Percentiles rank a stretch among this genome's conserved stretches.
phyloP scores from a whole-genome alignment of 2,329 filamentous ascomycete genomes.

The Tolypocladium sp. region DNA sequence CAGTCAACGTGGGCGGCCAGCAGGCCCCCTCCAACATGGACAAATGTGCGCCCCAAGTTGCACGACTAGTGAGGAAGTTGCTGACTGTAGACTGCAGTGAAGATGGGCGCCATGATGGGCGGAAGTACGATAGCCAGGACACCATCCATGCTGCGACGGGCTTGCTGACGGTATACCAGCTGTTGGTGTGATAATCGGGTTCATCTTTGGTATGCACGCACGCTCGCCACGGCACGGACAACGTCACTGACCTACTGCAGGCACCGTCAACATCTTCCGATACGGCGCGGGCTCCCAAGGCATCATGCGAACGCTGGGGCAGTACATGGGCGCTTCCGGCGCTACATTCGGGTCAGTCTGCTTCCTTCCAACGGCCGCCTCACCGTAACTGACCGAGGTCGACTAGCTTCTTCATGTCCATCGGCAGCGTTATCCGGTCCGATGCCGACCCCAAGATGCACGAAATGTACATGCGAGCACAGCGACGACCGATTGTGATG shows the following conservation, averaged over 20 bases:
- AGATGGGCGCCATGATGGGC: slow-evolving; percentile 98
- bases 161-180: slow-evolving; percentile 44
- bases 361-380: not conserved
- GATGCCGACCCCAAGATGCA: slow-evolving; percentile 71
- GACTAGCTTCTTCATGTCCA: slow-evolving; percentile 89
- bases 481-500: slow-evolving; percentile 62
- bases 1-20: slow-evolving; percentile 26
- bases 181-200: slow-evolving; percentile 92
- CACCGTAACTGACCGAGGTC: slow-evolving; percentile 9
- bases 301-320: slow-evolving; percentile 85
- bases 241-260: slow-evolving; percentile 32
- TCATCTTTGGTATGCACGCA: slow-evolving; percentile 72
- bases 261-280: slow-evolving; percentile 88
- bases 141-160: not conserved
- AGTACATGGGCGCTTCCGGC: slow-evolving; percentile 93
- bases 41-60: slow-evolving; percentile 34
- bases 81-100: slow-evolving; percentile 29
- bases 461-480: slow-evolving; percentile 67
- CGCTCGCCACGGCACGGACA: not conserved
- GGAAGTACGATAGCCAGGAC: slow-evolving; percentile 63
- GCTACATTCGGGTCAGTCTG: slow-evolving; percentile 78
- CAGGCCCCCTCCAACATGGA: slow-evolving; percentile 43
- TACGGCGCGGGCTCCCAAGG: slow-evolving; percentile 90
- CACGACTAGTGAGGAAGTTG: not conserved
- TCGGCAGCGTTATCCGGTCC: slow-evolving; percentile 90